Base-by-base conservation (phyloP, 163 green algal species). In the Scenedesmus sp. region DNA sequence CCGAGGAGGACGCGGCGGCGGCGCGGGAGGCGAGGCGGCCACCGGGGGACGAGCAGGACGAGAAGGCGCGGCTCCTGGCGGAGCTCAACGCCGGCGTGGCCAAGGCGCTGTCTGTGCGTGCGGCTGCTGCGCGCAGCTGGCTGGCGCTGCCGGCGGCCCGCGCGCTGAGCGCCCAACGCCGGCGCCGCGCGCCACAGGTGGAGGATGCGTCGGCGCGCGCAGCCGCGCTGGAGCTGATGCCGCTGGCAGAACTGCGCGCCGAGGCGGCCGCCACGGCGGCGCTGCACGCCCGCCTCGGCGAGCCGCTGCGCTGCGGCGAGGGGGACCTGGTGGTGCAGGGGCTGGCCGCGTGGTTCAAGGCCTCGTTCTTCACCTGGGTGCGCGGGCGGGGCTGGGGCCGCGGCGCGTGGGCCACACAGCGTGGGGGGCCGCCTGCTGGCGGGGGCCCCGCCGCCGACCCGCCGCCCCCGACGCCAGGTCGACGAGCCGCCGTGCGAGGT, bases 301-400 rank as follows among this genome's bases (percentile, higher is more conserved):
- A 50, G 39, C 13, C 26, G 36, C 14, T 18, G 24, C 14, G 45
- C 31, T 4, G 31, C 29, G 44, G 29, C 4, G 33, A 74, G 20
- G 47, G 74, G 4, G 60, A 81, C 11, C 45, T 75, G 14, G 4
- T 69, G 24, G 60, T 75, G 24, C 50, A 81, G 56, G 62, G 50
- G 14, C 39, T 69, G 26, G 72, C 94, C 60, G 14, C 18, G 5
- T 97, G 90, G 89, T 97, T 96, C 82, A 96, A 97, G 83, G 24
- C 47, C 1, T 60, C 87, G 13, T 97, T 96, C 70, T 96, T 96
- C 77, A 73, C n/a, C 5, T 97, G 92, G 92, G 85, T 91, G 64
- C 2, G 78, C 65, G 51, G 10, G 36, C 10, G 1, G 5, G 11
- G 39, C 42, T 74, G 64, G 9, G 14, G 17, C 14, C 36, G 39